Conservation (phyloP, 805 yeast genomes). For the Metschnikowia cerradonensis region DNA sequence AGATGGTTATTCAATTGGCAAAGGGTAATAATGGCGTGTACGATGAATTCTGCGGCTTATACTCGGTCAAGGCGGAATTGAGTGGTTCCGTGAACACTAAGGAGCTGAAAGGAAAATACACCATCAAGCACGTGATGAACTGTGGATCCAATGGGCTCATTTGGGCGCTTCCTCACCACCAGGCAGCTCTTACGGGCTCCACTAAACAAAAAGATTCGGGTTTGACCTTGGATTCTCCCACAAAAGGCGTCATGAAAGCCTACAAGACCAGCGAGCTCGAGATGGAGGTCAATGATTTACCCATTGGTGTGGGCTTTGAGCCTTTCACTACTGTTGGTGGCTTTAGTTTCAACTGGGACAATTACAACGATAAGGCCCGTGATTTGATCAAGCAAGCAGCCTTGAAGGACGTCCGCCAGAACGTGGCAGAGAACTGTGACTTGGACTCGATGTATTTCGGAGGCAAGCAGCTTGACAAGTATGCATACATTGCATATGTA, state of each 20-base stretch:
- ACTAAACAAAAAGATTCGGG: conserved; percentile 27
- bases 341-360: conserved; percentile 5
- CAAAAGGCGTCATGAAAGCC: conserved; percentile 47
- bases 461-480: conserved; percentile 86
- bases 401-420: conserved; percentile 48
- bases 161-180: conserved; percentile 53
- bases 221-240: conserved; percentile 43
- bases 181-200: conserved; percentile 31
- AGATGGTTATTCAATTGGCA: conserved; percentile 52
- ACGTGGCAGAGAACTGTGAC: conserved; percentile 54
- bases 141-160: conserved; percentile 34
- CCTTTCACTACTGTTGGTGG: conserved; percentile 50
- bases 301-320: conserved; percentile 40
- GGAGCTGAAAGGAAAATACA: conserved; percentile 23
- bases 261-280: conserved; percentile 37
- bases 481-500: conserved; percentile 78
- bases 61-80: conserved; percentile 46
- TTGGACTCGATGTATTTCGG: conserved; percentile 86
- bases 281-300: conserved; percentile 40
- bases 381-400: conserved; percentile 41
- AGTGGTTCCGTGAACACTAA: conserved; percentile 31
- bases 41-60: conserved; percentile 63
- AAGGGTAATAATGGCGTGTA: conserved; percentile 43
- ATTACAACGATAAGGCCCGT: conserved; percentile 30
- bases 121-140: conserved; percentile 24